phyloP scores from a whole-genome alignment of 2,329 filamentous ascomycete species.

The Pestalotiopsis fici region DNA sequence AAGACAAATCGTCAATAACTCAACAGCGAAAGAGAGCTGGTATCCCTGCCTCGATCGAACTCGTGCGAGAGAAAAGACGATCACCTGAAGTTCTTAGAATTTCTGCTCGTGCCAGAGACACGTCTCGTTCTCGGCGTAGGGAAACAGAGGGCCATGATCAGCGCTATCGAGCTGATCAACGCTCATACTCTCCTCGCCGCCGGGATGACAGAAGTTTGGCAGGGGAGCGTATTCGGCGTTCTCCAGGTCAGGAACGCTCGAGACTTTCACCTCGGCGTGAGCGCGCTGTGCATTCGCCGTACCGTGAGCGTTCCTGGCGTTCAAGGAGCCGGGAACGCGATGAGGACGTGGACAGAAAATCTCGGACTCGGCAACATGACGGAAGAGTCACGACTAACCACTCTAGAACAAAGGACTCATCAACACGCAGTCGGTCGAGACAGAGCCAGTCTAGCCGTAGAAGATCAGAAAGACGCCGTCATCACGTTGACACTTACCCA shows the following conservation, averaged over 20 bases:
- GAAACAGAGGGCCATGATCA: background rate
- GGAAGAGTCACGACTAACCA: background rate
- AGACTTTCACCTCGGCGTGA: background rate
- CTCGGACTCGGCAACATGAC: background rate
- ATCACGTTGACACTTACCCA: background rate
- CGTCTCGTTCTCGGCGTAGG: background rate
- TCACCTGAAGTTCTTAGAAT: background rate
- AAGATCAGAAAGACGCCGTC: background rate
- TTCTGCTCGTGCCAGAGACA: background rate
- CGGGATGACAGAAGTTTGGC: background rate
- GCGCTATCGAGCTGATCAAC: background rate
- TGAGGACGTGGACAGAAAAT: background rate
- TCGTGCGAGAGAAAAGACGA: background rate
- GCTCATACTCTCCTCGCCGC: background rate
- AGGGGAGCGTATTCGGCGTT: background rate
- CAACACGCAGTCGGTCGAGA: background rate
- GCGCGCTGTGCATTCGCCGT: too few relatives aligned
- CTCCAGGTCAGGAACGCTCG: background rate
- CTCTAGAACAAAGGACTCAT: background rate
- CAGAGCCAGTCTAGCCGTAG: background rate
- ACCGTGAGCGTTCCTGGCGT: background rate
- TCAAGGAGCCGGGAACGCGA: background rate
- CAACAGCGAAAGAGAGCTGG: slow-evolving; percentile 27
- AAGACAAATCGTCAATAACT: slow-evolving; percentile 29
- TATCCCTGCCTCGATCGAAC: background rate